Evolutionary conservation across 164 flowering plant species (phyloP), one percentile per base, ranked within the genome.

Genomic region (Taxillus chinensis): DNA sequence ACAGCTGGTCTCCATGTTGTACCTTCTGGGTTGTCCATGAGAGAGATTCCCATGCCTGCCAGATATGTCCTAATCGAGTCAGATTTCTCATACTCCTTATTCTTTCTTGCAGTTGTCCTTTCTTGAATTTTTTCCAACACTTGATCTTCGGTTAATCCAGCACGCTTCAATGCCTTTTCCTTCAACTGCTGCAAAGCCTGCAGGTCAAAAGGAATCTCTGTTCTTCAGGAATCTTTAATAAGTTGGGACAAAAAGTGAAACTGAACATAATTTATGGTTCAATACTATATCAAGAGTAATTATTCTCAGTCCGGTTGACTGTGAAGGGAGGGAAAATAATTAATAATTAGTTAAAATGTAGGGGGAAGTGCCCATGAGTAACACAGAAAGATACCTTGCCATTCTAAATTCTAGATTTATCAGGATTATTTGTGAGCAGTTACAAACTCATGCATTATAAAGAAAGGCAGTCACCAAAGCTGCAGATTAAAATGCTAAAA

Each of bases 1-100:
- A 90, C 62, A n/a, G 83, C 73, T 10, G 99, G 99, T 77, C 97
- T 85, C 99, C 99, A 90, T 8, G 78, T 71, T 17, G 97, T 92
- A 67, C 95, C 92, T 16, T 85, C 77, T 14, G 96, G 95, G 71
- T 79, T 75, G 73, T 92, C 98, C 98, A 93, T 93, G 40, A 93
- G 84, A 50, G 96, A 84, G 64, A 93, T 84, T 7, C 99, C 99
- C 38, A 80, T 61, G 48, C 79, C 77, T 49, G 92, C 88, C 64
- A 93, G 74, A 17, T 82, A 88, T 64, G 85, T 79, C 68, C 99
- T 78, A 61, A 93, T 90, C 5, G 66, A 71, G 74, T 93, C 97
- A 1, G 99, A 93, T 70, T 77, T 85, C 65, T 82, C 86, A 40
- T 82, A 93, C 5, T 93, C 91, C 52, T 81, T 90, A 59, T 80